Percentiles rank a stretch among this genome's conserved stretches.
Evolutionary conservation across 2,329 filamentous ascomycete genomes (phyloP).

Genomic region (Fusarium subglutinans): DNA sequence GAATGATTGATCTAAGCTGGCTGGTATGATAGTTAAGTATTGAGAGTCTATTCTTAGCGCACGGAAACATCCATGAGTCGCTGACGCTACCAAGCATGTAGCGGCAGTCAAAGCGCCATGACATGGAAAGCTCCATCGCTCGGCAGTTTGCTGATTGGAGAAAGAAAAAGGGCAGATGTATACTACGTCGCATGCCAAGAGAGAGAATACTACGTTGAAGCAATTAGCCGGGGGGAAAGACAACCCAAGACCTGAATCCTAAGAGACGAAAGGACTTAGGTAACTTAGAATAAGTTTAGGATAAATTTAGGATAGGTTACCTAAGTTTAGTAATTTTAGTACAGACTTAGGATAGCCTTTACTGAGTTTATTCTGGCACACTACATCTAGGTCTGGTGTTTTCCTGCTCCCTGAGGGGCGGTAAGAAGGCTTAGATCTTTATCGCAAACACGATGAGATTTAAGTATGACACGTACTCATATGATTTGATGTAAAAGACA

Average conservation of each 20-base stretch:
- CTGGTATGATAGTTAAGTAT: neutral
- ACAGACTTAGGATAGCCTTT: too few relatives aligned
- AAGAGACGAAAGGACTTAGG: too few relatives aligned
- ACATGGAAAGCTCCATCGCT: neutral
- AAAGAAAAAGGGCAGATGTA: accelerated
- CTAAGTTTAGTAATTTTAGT: neutral
- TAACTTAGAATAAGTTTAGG: too few relatives aligned
- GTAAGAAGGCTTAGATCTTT: too few relatives aligned
- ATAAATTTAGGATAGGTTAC: too few relatives aligned
- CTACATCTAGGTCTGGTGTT: too few relatives aligned
- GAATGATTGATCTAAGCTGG: neutral
- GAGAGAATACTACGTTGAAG: neutral
- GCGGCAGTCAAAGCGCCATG: neutral
- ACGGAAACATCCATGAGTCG: neutral
- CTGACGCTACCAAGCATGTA: neutral
- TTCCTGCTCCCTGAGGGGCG: too few relatives aligned
- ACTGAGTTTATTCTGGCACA: too few relatives aligned
- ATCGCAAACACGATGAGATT: too few relatives aligned
- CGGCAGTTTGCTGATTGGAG: neutral
- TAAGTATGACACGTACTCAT: too few relatives aligned
- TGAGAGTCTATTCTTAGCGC: neutral
- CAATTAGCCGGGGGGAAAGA: too few relatives aligned
- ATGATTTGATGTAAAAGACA: neutral
- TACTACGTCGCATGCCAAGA: neutral
- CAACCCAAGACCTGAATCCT: too few relatives aligned